Conservation (phyloP, 1,284 basidiomycete species). For the Thelephora terrestris region DNA sequence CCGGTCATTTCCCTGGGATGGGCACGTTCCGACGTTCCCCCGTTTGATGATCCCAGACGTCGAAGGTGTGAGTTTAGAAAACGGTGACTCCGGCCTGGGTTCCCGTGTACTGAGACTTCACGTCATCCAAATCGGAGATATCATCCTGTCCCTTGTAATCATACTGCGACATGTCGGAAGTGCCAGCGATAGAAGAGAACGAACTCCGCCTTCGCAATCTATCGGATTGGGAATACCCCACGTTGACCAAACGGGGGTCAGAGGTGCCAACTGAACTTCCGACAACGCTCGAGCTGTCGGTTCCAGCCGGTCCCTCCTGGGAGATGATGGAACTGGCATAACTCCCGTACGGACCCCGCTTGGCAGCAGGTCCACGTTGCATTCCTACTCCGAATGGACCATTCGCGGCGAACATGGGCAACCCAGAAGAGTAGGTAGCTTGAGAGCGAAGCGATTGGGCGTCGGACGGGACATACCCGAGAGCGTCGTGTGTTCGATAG, state of each 20-base stretch:
- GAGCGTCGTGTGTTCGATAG: slow-evolving; percentile 90
- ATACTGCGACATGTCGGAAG: slow-evolving; percentile 67
- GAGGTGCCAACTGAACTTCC: slow-evolving; percentile 37
- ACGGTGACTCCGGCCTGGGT: slow-evolving; percentile 78
- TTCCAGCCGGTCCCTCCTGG: slow-evolving; percentile 65
- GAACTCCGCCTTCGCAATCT: slow-evolving; percentile 57
- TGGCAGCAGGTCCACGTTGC: slow-evolving; percentile 50
- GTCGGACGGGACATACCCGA: slow-evolving; percentile 92
- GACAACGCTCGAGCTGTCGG: slow-evolving; percentile 51
- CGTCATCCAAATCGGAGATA: slow-evolving; percentile 63
- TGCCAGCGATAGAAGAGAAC: slow-evolving; percentile 66
- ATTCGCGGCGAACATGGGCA: slow-evolving; percentile 72
- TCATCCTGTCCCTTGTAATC: slow-evolving; percentile 86
- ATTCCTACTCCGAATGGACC: slow-evolving; percentile 60
- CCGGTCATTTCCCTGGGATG: too few species aligned
- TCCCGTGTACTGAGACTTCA: slow-evolving; percentile 76
- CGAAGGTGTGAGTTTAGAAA: slow-evolving; percentile 35
- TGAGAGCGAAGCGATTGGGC: slow-evolving; percentile 91
- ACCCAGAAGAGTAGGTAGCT: slow-evolving; percentile 83
- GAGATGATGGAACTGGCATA: slow-evolving; percentile 90
- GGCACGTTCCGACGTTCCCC: too few species aligned
- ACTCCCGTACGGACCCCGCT: slow-evolving; percentile 69
- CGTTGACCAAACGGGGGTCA: slow-evolving; percentile 38
- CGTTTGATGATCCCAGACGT: too few species aligned
- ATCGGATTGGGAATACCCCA: slow-evolving; percentile 79